Evolutionary conservation across 2,329 filamentous ascomycete genomes (phyloP), one percentile per base, ranked within the genome.

Genomic region (Alternaria viburni): DNA sequence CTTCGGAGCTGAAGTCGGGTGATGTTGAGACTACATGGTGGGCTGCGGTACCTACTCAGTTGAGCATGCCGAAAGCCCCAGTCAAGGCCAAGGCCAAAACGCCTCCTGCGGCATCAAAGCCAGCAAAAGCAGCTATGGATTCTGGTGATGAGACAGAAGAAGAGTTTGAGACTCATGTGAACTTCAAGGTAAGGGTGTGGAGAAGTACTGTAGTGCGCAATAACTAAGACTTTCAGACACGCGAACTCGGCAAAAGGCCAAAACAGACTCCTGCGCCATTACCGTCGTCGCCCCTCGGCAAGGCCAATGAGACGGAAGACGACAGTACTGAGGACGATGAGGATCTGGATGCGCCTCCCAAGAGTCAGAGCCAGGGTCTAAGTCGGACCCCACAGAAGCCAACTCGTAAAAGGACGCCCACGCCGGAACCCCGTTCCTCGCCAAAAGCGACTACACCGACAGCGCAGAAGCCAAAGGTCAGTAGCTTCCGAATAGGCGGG

Each of bases 271-370:
- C 46, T 8, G 46, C 36, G 21, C 54, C 55, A 13, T 28, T 28
- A 47, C 49, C 50, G 0, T 10, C 45, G 3, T 28, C 43, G 21
- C n/a, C 54, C n/a, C 41, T 41, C 7, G 52, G 54, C 4, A 45
- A 11, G 9, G 21, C 30, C 4, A 25, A 28, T 7, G 26, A 46
- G 11, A 30, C 32, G 5, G 51, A 30, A 11, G 32, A 21, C 8
- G 46, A 54, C 10, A 50, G 30, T 25, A 56, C 46, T 28, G 47
- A 26, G 4, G 67, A 60, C 19, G 68, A 81, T 23, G 79, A 81
- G 5, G 80, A 83, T 54, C 73, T 83, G 11, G 81, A 82, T 67
- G 76, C 70, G 7, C 75, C 74, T 11, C 51, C 64, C 2, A 74
- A 59, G 23, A 69, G 56, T 30, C 66, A 69, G 26, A 69, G 62